These are phyloP conservation scores for Neurospora sp. DNA, from an alignment of 495 filamentous ascomycete genomes.

Conservation along the genomic window DNA sequence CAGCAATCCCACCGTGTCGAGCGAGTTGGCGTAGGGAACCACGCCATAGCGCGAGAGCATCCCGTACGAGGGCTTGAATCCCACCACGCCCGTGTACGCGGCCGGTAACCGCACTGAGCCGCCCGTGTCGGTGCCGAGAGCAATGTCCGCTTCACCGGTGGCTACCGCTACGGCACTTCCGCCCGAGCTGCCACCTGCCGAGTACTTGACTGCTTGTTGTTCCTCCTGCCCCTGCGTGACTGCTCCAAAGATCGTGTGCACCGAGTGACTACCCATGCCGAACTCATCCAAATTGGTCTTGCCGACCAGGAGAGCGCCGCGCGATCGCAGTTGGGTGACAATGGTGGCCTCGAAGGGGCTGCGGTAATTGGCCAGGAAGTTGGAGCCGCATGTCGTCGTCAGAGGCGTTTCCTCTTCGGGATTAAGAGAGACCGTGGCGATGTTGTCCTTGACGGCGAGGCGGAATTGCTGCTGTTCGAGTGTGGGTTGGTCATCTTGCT, in stretches of 20 bases:
- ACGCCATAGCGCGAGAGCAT: conserved; percentile 76
- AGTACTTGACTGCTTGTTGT: conserved; percentile 38
- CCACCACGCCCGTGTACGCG: conserved; percentile 77
- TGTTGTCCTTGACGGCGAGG: conserved; percentile 85
- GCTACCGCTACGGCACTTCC: conserved; percentile 86
- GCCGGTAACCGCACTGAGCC: conserved; percentile 88
- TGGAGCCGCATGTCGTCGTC: conserved; percentile 74
- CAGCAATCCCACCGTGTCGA: conserved; percentile 88
- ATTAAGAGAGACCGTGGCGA: conserved; percentile 48
- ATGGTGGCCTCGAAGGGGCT: conserved; percentile 84
- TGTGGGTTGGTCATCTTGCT: not conserved
- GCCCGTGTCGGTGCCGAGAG: conserved; percentile 90
- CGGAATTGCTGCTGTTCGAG: conserved; percentile 12
- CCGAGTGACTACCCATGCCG: conserved; percentile 92
- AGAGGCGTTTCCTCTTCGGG: conserved; percentile 13
- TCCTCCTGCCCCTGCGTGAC: conserved; percentile 32
- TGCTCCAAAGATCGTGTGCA: conserved; percentile 59
- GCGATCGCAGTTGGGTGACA: conserved; percentile 49
- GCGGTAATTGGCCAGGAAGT: conserved; percentile 55
- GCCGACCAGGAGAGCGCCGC: conserved; percentile 57
- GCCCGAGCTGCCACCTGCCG: conserved; percentile 86
- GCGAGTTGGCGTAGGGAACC: conserved; percentile 86
- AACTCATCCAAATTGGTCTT: conserved; percentile 97
- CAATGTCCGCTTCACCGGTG: conserved; percentile 57
- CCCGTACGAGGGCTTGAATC: conserved; percentile 78